Conservation (phyloP, 2,329 filamentous ascomycete genomes). For the Phaeosphaeria sp. region DNA sequence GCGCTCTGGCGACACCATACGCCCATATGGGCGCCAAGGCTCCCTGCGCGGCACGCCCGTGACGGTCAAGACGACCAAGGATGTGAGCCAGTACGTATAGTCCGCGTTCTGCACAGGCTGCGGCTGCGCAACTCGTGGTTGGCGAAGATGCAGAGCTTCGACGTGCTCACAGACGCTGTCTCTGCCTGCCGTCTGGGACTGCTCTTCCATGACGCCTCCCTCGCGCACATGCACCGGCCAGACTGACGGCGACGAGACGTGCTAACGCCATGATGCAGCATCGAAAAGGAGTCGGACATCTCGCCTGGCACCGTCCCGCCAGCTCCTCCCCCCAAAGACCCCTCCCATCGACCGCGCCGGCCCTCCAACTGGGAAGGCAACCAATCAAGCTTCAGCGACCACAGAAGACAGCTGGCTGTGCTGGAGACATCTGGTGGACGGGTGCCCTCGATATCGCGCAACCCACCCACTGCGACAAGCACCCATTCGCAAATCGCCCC, state of each 20-base stretch:
- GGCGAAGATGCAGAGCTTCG: constrained; percentile 23
- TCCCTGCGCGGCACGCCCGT: constrained; percentile 47
- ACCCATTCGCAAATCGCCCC: constrained; percentile 59
- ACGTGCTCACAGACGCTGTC: constrained; percentile 11
- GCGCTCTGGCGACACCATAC: constrained; percentile 70
- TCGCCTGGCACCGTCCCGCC: constrained; percentile 48
- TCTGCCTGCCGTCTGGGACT: constrained; percentile 7
- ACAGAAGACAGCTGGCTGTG: constrained; percentile 74
- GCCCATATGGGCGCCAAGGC: constrained; percentile 50
- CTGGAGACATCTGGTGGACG: constrained; percentile 67
- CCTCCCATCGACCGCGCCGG: constrained; percentile 39
- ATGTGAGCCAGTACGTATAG: constrained; percentile 52
- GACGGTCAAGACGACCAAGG: constrained; percentile 64
- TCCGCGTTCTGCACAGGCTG: constrained; percentile 2
- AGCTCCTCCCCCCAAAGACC: constrained; percentile 45
- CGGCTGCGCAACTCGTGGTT: constrained; percentile 19
- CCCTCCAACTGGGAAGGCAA: constrained; percentile 62
- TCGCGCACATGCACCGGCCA: neutral
- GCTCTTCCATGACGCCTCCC: constrained; percentile 5
- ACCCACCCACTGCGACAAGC: constrained; percentile 61
- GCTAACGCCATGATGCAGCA: constrained; percentile 44
- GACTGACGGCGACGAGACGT: constrained; percentile 9
- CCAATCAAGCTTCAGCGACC: constrained; percentile 66
- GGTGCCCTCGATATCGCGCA: constrained; percentile 64
- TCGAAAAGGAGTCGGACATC: constrained; percentile 55